Evolutionary conservation across 2,329 filamentous ascomycete genomes (phyloP).

Genomic region (Penicillium sp.): DNA sequence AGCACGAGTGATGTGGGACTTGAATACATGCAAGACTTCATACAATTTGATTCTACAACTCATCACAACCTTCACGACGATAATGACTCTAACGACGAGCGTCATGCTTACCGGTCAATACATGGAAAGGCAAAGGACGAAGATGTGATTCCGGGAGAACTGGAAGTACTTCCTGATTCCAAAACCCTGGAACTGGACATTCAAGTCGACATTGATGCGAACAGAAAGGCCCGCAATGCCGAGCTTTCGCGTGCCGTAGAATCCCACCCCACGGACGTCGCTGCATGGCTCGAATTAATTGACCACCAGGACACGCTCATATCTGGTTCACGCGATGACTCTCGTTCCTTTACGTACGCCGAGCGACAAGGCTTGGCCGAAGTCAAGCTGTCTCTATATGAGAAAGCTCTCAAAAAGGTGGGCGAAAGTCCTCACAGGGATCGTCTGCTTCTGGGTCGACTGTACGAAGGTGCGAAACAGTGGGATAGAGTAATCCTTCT

Average conservation of each 20-base stretch:
- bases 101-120: slow-evolving; percentile 64
- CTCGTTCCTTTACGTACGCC: slow-evolving; percentile 51
- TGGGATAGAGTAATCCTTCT: slow-evolving; percentile 66
- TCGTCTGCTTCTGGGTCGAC: slow-evolving; percentile 63
- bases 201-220: slow-evolving; percentile 42
- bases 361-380: slow-evolving; percentile 70
- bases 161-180: slow-evolving; percentile 50
- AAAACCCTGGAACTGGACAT: slow-evolving; percentile 40
- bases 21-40: slow-evolving; percentile 32
- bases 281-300: slow-evolving; percentile 76
- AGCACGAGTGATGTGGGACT: slow-evolving; percentile 13
- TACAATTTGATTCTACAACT: slow-evolving; percentile 27
- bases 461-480: slow-evolving; percentile 70
- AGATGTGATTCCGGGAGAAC: slow-evolving; percentile 47
- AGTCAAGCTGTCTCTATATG: slow-evolving; percentile 75
- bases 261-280: slow-evolving; percentile 63
- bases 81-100: slow-evolving; percentile 48
- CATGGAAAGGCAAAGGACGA: slow-evolving; percentile 58
- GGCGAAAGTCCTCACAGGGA: slow-evolving; percentile 51
- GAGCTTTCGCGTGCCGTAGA: slow-evolving; percentile 64
- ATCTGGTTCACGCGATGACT: slow-evolving; percentile 37
- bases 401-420: slow-evolving; percentile 67
- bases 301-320: slow-evolving; percentile 72
- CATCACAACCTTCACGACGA: slow-evolving; percentile 16
- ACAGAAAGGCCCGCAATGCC: slow-evolving; percentile 45